These are phyloP conservation scores for Claviceps capensis DNA, from an alignment of 2,329 filamentous ascomycete species.

Conservation along the genomic window DNA sequence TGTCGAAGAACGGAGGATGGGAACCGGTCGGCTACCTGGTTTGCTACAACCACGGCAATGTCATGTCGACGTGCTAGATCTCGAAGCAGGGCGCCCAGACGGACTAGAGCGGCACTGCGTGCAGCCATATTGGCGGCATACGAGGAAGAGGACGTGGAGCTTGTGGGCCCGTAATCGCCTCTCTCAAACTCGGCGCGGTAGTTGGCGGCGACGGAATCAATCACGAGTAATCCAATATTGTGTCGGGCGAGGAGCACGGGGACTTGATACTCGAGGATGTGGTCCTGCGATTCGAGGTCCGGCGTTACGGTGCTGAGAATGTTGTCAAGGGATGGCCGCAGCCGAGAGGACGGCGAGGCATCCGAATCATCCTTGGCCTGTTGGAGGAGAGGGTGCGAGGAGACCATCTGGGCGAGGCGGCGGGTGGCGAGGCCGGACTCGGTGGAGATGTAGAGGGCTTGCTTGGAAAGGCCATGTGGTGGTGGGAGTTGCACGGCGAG, in stretches of 20 bases:
- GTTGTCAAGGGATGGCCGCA: conserved; percentile 51
- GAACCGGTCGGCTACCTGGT: conserved; percentile 91
- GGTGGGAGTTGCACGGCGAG: conserved; percentile 71
- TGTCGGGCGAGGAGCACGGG: conserved; percentile 69
- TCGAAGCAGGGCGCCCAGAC: conserved; percentile 61
- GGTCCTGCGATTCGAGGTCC: conserved; percentile 88
- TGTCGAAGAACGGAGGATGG: conserved; percentile 10
- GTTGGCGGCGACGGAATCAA: conserved; percentile 91
- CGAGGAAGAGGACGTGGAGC: conserved; percentile 12
- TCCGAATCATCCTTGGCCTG: conserved; percentile 8
- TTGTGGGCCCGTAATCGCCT: conserved; percentile 16
- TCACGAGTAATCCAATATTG: conserved; percentile 65
- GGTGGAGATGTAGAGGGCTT: conserved; percentile 88
- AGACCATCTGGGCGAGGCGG: conserved; percentile 68
- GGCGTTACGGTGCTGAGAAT: conserved; percentile 73
- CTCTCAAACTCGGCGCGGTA: conserved; percentile 83
- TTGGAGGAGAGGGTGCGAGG: conserved; percentile 47
- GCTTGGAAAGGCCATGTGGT: conserved; percentile 54
- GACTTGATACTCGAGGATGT: conserved; percentile 85
- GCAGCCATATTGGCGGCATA: conserved; percentile 52
- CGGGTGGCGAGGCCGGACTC: conserved; percentile 74
- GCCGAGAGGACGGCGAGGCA: conserved; percentile 4
- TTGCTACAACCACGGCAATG: conserved; percentile 80
- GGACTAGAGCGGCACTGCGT: conserved; percentile 62
- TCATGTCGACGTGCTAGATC: conserved; percentile 60